A percentile compares a stretch with the other conserved stretches of the same genome.
phyloP scores from a whole-genome alignment of 805 yeast species.

The Suhomyces sp. region DNA sequence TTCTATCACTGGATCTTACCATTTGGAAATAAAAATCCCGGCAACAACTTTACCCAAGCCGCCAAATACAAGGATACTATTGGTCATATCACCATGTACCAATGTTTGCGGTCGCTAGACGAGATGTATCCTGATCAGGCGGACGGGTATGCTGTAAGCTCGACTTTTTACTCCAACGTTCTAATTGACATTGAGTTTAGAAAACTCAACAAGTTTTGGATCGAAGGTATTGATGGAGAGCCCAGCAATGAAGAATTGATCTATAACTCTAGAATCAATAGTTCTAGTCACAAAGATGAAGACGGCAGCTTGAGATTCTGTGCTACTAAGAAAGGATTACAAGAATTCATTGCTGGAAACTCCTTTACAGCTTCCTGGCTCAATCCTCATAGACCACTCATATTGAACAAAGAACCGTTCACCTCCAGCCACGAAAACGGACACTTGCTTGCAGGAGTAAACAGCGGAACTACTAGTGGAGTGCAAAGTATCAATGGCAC shows the following conservation, averaged over 20 bases:
- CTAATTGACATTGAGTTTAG: slow-evolving; percentile 26
- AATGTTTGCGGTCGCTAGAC: slow-evolving; percentile 26
- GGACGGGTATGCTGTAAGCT: slow-evolving; percentile 18
- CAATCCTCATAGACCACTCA: slow-evolving; percentile 25
- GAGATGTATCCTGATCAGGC: slow-evolving; percentile 24
- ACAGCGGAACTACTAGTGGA: not conserved
- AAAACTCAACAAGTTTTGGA: slow-evolving; percentile 27
- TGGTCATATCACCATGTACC: slow-evolving; percentile 28
- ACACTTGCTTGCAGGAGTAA: not conserved
- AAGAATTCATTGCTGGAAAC: slow-evolving; percentile 27
- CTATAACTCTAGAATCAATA: not conserved
- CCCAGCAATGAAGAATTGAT: slow-evolving; percentile 7
- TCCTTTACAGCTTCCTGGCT: slow-evolving; percentile 31
- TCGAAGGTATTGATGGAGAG: slow-evolving; percentile 18
- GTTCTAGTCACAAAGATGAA: slow-evolving; percentile 6
- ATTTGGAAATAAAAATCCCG: slow-evolving; percentile 5
- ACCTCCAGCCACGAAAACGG: not conserved
- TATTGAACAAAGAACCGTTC: slow-evolving; percentile 6
- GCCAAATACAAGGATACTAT: slow-evolving; percentile 29
- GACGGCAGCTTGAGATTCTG: slow-evolving; percentile 9
- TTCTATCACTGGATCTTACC: slow-evolving; percentile 43
- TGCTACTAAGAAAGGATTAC: slow-evolving; percentile 18
- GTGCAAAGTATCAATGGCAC: slow-evolving; percentile 2
- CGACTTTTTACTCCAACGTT: slow-evolving; percentile 18
- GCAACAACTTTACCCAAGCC: slow-evolving; percentile 8